These are phyloP conservation scores for Pseudozyma hubeiensis DNA, from an alignment of 1,284 basidiomycete genomes.

Conservation along the genomic window DNA sequence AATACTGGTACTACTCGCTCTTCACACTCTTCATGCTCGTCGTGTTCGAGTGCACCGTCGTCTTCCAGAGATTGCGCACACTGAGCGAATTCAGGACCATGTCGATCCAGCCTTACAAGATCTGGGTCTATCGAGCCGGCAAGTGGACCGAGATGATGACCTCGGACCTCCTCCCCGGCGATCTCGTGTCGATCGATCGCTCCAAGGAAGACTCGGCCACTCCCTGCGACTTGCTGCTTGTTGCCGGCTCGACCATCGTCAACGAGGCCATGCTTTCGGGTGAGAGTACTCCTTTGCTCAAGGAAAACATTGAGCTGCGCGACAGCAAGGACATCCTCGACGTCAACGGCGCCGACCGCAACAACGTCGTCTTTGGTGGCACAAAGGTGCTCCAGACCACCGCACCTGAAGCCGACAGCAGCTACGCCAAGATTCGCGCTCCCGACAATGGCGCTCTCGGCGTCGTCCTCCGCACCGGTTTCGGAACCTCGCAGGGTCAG, in stretches of 20 bases:
- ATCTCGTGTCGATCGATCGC: constrained; percentile 65
- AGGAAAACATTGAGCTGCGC: constrained; percentile 66
- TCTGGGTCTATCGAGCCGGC: constrained; percentile 62
- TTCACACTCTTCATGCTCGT: constrained; percentile 68
- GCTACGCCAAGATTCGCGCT: constrained; percentile 48
- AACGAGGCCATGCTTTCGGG: constrained; percentile 69
- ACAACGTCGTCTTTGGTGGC: constrained; percentile 68
- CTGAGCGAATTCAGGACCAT: constrained; percentile 68
- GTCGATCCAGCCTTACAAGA: constrained; percentile 67
- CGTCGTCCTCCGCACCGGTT: constrained; percentile 66
- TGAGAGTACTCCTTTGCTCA: constrained; percentile 67
- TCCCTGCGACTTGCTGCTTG: constrained; percentile 63
- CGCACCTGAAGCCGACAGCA: constrained; percentile 49
- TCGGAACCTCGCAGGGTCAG: constrained; percentile 68
- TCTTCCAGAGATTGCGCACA: constrained; percentile 66
- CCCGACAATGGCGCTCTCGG: constrained; percentile 65
- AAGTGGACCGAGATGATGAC: constrained; percentile 62
- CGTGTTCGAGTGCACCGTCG: constrained; percentile 68
- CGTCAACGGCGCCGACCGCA: constrained; percentile 64
- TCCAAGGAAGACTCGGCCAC: constrained; percentile 67
- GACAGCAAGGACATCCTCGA: constrained; percentile 62
- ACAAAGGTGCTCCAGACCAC: constrained; percentile 68
- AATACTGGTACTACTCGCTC: constrained; percentile 68
- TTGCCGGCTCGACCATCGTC: constrained; percentile 63
- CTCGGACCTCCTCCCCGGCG: constrained; percentile 64